phyloP scores from a whole-genome alignment of 768 basidiomycete species.

The Kwoniella europaea region DNA sequence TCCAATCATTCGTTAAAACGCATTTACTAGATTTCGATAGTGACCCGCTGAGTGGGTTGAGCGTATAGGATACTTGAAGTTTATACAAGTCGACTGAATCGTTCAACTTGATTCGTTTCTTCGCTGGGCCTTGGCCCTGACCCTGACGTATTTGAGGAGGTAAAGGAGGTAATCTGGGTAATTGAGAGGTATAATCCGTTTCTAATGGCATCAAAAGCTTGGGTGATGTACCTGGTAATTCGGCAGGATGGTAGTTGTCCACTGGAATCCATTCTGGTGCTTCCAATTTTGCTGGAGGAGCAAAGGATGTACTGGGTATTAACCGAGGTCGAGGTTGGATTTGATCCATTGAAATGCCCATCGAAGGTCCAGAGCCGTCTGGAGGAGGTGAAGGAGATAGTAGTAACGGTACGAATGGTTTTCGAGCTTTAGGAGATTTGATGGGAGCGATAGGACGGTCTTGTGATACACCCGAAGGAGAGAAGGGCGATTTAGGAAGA shows the following conservation, averaged over 20 bases:
- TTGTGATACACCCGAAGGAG: not conserved
- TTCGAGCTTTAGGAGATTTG: not conserved
- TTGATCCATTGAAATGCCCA: slow-evolving; percentile 22
- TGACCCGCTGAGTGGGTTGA: slow-evolving; percentile 51
- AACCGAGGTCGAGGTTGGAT: slow-evolving; percentile 29
- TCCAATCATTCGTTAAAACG: slow-evolving; percentile 50
- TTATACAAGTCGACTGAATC: slow-evolving; percentile 41
- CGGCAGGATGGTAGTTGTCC: slow-evolving; percentile 39
- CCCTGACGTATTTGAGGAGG: slow-evolving; percentile 26
- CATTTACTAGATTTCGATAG: slow-evolving; percentile 51
- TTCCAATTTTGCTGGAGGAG: slow-evolving; percentile 14
- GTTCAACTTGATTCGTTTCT: slow-evolving; percentile 27
- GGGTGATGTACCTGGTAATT: slow-evolving; percentile 27
- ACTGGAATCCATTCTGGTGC: slow-evolving; percentile 43
- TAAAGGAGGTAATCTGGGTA: slow-evolving; percentile 44
- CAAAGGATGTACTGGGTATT: slow-evolving; percentile 12
- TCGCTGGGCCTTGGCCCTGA: slow-evolving; percentile 7
- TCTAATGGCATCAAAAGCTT: slow-evolving; percentile 43
- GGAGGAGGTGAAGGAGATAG: slow-evolving; percentile 9
- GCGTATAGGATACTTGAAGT: slow-evolving; percentile 41
- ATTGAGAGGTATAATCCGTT: slow-evolving; percentile 37
- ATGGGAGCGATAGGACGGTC: not conserved
- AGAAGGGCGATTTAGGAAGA: slow-evolving; percentile 10
- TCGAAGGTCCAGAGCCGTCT: not conserved
- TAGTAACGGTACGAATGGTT: slow-evolving; percentile 1